Conservation (phyloP, 495 filamentous ascomycete genomes). For the Aspergillus coremiiformis region DNA sequence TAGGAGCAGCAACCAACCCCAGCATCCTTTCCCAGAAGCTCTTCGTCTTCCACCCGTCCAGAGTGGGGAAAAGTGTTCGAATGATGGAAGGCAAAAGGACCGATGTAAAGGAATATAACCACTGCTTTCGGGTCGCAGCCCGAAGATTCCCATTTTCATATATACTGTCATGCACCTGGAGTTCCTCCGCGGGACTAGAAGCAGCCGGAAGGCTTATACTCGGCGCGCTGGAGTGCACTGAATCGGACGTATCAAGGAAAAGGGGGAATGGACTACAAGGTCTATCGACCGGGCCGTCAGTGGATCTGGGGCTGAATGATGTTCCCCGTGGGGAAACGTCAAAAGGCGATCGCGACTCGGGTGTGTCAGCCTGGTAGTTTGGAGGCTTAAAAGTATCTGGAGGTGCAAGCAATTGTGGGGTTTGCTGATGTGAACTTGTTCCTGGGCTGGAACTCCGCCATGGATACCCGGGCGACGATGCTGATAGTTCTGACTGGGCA, state of each 20-base stretch:
- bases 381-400: slow-evolving; percentile 29
- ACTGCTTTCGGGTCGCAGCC: slow-evolving; percentile 29
- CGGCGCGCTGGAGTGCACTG: slow-evolving; percentile 42
- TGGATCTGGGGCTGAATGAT: slow-evolving; percentile 2
- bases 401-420: slow-evolving; percentile 31
- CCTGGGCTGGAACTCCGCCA: slow-evolving; percentile 21
- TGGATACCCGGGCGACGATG: slow-evolving; percentile 27
- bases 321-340: slow-evolving; percentile 30
- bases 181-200: slow-evolving; percentile 43
- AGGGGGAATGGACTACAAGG: slow-evolving; percentile 44
- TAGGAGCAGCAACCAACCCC: slow-evolving; percentile 74
- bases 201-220: slow-evolving; percentile 47
- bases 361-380: slow-evolving; percentile 25
- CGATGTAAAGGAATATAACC: slow-evolving; percentile 71
- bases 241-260: slow-evolving; percentile 37
- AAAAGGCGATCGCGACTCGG: slow-evolving; percentile 21
- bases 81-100: slow-evolving; percentile 62
- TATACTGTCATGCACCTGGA: slow-evolving; percentile 25
- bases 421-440: slow-evolving; percentile 11
- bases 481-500: slow-evolving; percentile 25
- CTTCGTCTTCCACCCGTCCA: slow-evolving; percentile 73
- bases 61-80: slow-evolving; percentile 79
- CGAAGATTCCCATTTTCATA: slow-evolving; percentile 13
- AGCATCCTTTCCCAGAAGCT: slow-evolving; percentile 66
- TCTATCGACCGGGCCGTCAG: slow-evolving; percentile 16